Base-by-base conservation (phyloP, 495 filamentous ascomycete genomes). In the Penicillium verhagenii region DNA sequence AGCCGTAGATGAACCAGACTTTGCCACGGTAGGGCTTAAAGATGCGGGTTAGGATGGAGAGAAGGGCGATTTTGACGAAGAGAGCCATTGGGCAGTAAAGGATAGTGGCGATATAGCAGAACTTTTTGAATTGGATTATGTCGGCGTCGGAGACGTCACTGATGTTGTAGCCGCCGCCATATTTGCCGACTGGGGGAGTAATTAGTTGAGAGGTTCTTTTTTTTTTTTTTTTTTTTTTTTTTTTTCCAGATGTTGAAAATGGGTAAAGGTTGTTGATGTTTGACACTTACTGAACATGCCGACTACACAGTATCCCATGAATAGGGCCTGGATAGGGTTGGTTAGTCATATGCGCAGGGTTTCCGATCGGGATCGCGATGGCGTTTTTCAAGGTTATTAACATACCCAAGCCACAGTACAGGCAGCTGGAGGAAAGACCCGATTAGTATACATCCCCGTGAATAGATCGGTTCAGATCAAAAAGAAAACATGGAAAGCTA, bases 11-110 rank as follows among this genome's bases (percentile, higher is more conserved):
- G 56, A 74, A 69, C 37, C 66, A 61, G 23, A 76, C 64, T 35
- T 70, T 74, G 38, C 50, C 58, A 8, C 61, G 63, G 60, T 71
- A 77, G 3, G 75, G 73, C 6, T 68, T 52, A 69, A 80, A 79
- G 55, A 79, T 71, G 35, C 78, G 75, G 20, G 69, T 71, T 6
- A 80, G 59, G 51, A 80, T 77, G 0, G 74, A 64, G 1, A 80
- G 67, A n/a, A 80, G 69, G 42, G 76, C 70, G 49, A 78, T 54
- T 56, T 80, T 80, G 51, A 69, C 65, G 52, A 74, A 65, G 18
- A 78, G 68, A 13, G 72, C 74, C 67, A 73, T 78, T 6, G 78
- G 78, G 21, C 73, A 78, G 60, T 80, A 80, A 42, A 79, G 58
- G 21, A 79, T 61, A 6, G 72, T 77, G 19, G 69, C 69, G 54